phyloP scores from a whole-genome alignment of 2,329 filamentous ascomycete genomes.

The Dendrostoma leiphaemia region DNA sequence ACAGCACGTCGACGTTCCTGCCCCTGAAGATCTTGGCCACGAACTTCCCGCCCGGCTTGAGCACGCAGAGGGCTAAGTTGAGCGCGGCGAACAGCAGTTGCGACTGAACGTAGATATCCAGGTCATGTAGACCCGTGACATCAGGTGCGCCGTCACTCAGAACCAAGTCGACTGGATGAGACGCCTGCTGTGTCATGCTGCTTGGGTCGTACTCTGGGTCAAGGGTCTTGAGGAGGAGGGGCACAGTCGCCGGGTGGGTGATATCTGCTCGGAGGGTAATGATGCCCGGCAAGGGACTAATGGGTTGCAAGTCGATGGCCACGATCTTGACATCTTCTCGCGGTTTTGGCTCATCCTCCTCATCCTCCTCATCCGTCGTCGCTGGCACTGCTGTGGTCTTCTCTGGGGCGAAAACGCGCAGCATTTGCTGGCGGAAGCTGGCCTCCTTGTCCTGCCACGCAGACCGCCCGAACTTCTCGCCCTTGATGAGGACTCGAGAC shows the following conservation, averaged over 20 bases:
- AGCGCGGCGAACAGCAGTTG: slow-evolving; percentile 93
- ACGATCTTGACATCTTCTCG: slow-evolving; percentile 86
- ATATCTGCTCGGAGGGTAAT: slow-evolving; percentile 92
- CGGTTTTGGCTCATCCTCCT: slow-evolving; percentile 35
- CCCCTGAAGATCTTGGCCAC: slow-evolving; percentile 97
- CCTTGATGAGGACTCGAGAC: slow-evolving; percentile 88
- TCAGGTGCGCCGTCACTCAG: slow-evolving; percentile 95
- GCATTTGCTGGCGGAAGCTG: slow-evolving; percentile 59
- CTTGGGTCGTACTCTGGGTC: slow-evolving; percentile 65
- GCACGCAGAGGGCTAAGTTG: slow-evolving; percentile 87
- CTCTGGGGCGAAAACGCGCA: slow-evolving; percentile 45
- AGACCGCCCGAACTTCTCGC: slow-evolving; percentile 81
- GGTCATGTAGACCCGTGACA: slow-evolving; percentile 92
- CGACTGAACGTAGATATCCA: slow-evolving; percentile 97
- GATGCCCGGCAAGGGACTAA: slow-evolving; percentile 90
- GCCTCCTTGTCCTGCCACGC: slow-evolving; percentile 86
- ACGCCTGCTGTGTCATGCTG: slow-evolving; percentile 49
- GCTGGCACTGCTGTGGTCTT: slow-evolving; percentile 20
- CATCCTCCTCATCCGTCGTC: slow-evolving; percentile 19
- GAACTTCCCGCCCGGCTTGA: slow-evolving; percentile 91
- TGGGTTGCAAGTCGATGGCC: slow-evolving; percentile 92
- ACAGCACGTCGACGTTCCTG: slow-evolving; percentile 92
- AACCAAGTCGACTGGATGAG: slow-evolving; percentile 85
- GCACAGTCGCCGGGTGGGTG: slow-evolving; percentile 93
- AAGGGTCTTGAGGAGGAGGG: slow-evolving; percentile 79